Percentiles rank a stretch among this genome's conserved stretches.
Evolutionary conservation across 139 green algal genomes (phyloP).

Genomic region (Tetraselmis chui): DNA sequence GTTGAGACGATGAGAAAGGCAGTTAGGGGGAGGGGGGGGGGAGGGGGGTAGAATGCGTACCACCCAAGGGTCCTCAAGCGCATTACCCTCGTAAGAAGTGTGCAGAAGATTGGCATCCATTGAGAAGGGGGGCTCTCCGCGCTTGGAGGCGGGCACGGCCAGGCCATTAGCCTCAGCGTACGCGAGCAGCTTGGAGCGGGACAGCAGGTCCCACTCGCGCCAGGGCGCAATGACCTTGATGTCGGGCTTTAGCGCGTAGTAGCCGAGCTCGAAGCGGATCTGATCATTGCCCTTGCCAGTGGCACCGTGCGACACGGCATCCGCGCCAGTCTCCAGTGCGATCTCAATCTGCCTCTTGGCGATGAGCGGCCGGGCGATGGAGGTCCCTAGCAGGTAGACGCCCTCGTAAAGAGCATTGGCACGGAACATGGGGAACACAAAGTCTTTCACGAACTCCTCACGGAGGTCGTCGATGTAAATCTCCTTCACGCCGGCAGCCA

Average conservation of each 20-base stretch:
- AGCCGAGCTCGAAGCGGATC: conserved; percentile 65
- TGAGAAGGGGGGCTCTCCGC: conserved; percentile 85
- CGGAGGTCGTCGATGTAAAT: conserved; percentile 97
- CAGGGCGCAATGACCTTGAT: conserved; percentile 99
- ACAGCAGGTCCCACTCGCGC: conserved; percentile 96
- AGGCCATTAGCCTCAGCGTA: conserved; percentile 76
- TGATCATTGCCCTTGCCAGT: conserved; percentile 99
- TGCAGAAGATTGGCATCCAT: conserved; percentile 97
- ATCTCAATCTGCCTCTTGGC: conserved; percentile 99
- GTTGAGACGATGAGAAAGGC: too few relatives aligned
- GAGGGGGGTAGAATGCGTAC: background rate
- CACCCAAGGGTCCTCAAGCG: conserved; percentile 90
- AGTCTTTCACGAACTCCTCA: conserved; percentile 98
- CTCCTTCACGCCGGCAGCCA: conserved; percentile 88
- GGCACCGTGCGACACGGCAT: conserved; percentile 96
- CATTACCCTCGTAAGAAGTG: conserved; percentile 87
- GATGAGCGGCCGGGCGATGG: conserved; percentile 96
- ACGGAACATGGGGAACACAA: conserved; percentile 98
- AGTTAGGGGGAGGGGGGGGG: too few relatives aligned
- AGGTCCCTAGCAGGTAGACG: conserved; percentile 96
- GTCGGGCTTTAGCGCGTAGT: conserved; percentile 96
- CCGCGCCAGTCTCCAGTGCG: conserved; percentile 81
- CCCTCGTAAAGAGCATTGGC: conserved; percentile 97
- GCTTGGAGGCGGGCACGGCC: conserved; percentile 70
- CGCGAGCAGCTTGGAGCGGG: conserved; percentile 76